phyloP scores from a whole-genome alignment of 148 eudicot genomes.

The Fagopyrum esculentum region DNA sequence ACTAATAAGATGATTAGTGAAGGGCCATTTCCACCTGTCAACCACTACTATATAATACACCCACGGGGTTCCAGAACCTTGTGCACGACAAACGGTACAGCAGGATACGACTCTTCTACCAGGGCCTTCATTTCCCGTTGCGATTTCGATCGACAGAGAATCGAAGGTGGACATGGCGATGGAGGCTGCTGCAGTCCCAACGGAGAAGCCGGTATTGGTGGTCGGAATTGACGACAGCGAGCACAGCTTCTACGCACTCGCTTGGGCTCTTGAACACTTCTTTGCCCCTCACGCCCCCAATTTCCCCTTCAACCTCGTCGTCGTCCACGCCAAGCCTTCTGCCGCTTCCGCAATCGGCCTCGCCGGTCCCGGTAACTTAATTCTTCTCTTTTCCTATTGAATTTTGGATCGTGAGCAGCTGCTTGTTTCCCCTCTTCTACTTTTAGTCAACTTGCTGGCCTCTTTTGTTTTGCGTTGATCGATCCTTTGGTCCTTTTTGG shows the following conservation, averaged over 20 bases:
- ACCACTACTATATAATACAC: neutral
- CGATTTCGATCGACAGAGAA: neutral
- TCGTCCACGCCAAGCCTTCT: constrained; percentile 52
- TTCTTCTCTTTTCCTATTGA: neutral
- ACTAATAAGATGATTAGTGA: neutral
- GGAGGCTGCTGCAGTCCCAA: constrained; percentile 7
- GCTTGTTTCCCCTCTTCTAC: neutral
- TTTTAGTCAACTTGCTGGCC: neutral
- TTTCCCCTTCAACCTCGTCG: constrained; percentile 37
- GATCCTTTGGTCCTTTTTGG: neutral
- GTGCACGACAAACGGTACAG: neutral
- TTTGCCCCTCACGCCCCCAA: constrained; percentile 34
- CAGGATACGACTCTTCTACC: neutral
- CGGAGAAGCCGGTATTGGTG: constrained; percentile 45
- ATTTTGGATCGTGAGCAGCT: neutral
- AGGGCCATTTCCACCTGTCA: neutral
- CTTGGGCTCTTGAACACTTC: constrained; percentile 58
- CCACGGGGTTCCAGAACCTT: neutral
- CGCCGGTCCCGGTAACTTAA: constrained; percentile 43
- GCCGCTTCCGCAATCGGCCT: constrained; percentile 35
- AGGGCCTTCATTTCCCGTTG: neutral
- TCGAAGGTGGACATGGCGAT: constrained; percentile 1
- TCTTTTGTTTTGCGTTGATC: neutral
- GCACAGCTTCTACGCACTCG: constrained; percentile 50
- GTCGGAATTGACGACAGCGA: constrained; percentile 57